phyloP scores from a whole-genome alignment of 805 yeast species.

The Kuraishia hungarica region DNA sequence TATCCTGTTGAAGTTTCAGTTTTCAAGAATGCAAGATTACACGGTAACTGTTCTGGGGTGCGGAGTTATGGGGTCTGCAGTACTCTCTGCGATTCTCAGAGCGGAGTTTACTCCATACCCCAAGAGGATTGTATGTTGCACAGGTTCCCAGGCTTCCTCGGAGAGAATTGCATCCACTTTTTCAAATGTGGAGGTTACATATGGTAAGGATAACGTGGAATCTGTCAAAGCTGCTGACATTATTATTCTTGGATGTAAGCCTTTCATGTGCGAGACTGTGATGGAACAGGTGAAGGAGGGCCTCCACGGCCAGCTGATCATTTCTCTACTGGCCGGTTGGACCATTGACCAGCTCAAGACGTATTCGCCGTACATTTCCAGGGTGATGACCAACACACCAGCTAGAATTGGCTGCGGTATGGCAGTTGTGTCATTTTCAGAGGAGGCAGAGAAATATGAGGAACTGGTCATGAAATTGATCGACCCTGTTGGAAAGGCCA shows the following conservation, averaged over 20 bases:
- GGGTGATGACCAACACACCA: conserved; percentile 99
- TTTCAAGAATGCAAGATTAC: conserved; percentile 1
- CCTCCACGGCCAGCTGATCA: conserved; percentile 48
- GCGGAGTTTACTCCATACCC: conserved; percentile 50
- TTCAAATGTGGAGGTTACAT: conserved; percentile 42
- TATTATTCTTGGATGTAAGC: conserved; percentile 81
- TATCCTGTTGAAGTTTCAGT: not conserved
- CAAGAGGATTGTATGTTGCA: conserved; percentile 68
- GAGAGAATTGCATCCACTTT: conserved; percentile 38
- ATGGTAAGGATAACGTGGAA: conserved; percentile 37
- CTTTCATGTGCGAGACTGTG: conserved; percentile 63
- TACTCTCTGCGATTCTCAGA: conserved; percentile 67
- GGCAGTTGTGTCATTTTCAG: conserved; percentile 80
- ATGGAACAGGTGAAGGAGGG: conserved; percentile 39
- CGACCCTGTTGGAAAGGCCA: conserved; percentile 58
- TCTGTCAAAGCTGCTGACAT: conserved; percentile 63
- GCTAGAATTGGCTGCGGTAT: conserved; percentile 89
- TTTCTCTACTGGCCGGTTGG: conserved; percentile 90
- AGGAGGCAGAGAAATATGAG: conserved; percentile 34
- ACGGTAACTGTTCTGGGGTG: conserved; percentile 73
- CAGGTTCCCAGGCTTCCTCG: conserved; percentile 45
- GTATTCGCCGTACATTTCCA: conserved; percentile 55
- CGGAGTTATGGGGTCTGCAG: conserved; percentile 95
- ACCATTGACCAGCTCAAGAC: conserved; percentile 59
- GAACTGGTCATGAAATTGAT: conserved; percentile 44